These are phyloP conservation scores for Penicillium sp. DNA, from an alignment of 2,329 filamentous ascomycete species.

Conservation along the genomic window DNA sequence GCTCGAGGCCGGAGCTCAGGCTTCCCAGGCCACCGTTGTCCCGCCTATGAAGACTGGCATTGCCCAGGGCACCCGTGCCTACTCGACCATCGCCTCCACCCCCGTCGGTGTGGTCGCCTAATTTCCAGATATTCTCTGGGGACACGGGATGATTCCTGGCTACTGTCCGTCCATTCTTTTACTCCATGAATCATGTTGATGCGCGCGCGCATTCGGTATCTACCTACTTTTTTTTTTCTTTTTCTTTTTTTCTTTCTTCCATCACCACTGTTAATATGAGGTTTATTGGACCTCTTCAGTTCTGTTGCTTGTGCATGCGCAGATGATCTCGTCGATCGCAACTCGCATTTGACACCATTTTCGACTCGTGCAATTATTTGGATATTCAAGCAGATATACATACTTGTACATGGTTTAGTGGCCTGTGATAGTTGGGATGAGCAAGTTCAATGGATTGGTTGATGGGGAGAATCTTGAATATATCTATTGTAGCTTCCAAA, in stretches of 20 bases:
- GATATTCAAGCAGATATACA: not conserved
- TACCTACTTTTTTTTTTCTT: not conserved
- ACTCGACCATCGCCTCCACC: constrained; percentile 22
- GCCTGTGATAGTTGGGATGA: not conserved
- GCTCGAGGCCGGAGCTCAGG: constrained; percentile 22
- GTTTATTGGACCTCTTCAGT: not conserved
- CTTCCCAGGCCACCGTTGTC: constrained; percentile 1
- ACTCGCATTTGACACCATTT: not conserved
- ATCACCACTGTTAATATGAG: constrained; percentile 3
- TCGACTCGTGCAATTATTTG: not conserved
- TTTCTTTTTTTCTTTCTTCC: constrained; percentile 1
- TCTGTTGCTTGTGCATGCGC: not conserved
- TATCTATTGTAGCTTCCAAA: not conserved
- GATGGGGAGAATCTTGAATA: not conserved
- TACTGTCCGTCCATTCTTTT: constrained; percentile 19
- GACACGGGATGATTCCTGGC: constrained; percentile 3
- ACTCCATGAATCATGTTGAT: not conserved
- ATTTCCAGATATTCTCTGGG: not conserved
- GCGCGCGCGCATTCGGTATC: not conserved
- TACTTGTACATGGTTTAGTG: constrained; percentile 2
- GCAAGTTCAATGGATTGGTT: not conserved
- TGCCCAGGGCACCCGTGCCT: constrained; percentile 19
- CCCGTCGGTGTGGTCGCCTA: constrained; percentile 33
- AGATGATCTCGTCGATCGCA: not conserved
- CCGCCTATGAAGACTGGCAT: constrained; percentile 25